Percentiles rank a stretch among this genome's conserved stretches.
These are phyloP conservation scores for Schizosaccharomyces japonicus DNA, from an alignment of 805 yeast genomes.

Conservation along the genomic window DNA sequence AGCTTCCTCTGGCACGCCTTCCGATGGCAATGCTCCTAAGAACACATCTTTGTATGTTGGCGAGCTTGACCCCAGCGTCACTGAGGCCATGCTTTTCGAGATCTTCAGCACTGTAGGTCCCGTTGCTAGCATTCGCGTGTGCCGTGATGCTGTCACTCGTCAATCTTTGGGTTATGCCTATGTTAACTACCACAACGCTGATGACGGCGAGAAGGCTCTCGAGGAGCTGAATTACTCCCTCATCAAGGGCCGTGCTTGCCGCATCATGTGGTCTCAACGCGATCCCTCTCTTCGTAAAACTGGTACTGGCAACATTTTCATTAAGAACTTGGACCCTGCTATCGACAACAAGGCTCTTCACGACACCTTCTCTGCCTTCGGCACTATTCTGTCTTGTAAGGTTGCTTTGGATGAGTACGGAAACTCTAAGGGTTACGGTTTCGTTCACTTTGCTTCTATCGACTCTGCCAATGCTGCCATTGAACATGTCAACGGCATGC, in stretches of 20 bases:
- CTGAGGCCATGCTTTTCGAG: constrained; percentile 86
- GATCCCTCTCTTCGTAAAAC: constrained; percentile 86
- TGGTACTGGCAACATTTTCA: constrained; percentile 90
- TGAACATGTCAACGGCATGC: constrained; percentile 94
- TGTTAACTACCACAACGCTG: constrained; percentile 75
- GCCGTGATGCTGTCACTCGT: constrained; percentile 94
- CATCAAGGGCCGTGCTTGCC: constrained; percentile 87
- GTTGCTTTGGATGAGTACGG: constrained; percentile 88
- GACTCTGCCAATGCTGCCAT: constrained; percentile 88
- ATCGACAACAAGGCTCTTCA: constrained; percentile 96
- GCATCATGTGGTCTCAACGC: constrained; percentile 99
- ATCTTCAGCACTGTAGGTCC: constrained; percentile 84
- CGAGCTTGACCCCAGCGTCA: constrained; percentile 76
- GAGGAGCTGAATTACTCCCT: constrained; percentile 84
- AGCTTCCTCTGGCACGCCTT: not conserved
- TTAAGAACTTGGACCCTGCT: constrained; percentile 93
- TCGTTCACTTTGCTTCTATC: constrained; percentile 82
- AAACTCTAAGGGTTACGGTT: constrained; percentile 83
- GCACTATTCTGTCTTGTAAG: constrained; percentile 86
- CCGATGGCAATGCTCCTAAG: not conserved
- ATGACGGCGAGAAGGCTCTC: constrained; percentile 81
- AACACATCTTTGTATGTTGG: constrained; percentile 74
- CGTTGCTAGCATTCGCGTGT: constrained; percentile 89
- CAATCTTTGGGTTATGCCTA: constrained; percentile 95
- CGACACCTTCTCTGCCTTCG: constrained; percentile 92